Evolutionary conservation across 2,329 filamentous ascomycete species (phyloP).

Genomic region (Chaetomium globosum): DNA sequence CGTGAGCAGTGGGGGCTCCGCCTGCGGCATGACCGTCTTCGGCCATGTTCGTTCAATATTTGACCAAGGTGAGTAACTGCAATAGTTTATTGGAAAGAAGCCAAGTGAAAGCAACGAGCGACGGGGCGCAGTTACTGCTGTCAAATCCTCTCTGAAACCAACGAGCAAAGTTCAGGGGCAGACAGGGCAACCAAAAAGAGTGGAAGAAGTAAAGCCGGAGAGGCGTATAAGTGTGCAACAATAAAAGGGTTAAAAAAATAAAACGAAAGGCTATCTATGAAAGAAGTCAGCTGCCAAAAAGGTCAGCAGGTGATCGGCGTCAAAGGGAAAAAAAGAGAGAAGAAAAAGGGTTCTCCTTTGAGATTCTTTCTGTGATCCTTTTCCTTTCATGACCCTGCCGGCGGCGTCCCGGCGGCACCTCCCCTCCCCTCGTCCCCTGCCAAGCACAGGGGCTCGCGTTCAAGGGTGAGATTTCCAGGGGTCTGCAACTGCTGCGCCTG

Average conservation of each 20-base stretch:
- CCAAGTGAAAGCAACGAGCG: neutral
- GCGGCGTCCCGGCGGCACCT: neutral
- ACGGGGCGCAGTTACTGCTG: neutral
- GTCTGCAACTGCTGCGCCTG: neutral
- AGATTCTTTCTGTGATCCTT: constrained; percentile 2
- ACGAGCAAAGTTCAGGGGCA: neutral
- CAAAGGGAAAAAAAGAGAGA: constrained; percentile 1
- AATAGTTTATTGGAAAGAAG: neutral
- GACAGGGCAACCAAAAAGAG: neutral
- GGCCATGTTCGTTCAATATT: constrained; percentile 6
- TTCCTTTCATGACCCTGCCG: neutral
- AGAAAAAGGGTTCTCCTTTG: neutral
- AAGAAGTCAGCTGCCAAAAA: neutral
- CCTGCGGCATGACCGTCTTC: constrained; percentile 15
- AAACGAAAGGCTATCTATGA: constrained; percentile 4
- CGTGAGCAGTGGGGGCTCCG: constrained; percentile 1
- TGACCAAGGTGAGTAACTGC: neutral
- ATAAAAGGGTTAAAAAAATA: neutral
- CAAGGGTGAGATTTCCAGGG: constrained; percentile 17
- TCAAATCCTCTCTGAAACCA: neutral
- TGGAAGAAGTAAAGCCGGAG: neutral
- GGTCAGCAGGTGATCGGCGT: neutral
- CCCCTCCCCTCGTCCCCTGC: constrained; percentile 10
- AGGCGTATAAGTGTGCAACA: neutral
- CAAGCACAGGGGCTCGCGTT: constrained; percentile 14